Evolutionary conservation across 2,329 filamentous ascomycete genomes (phyloP), one percentile per base, ranked within the genome.

Genomic region (Botryotinia globosa): DNA sequence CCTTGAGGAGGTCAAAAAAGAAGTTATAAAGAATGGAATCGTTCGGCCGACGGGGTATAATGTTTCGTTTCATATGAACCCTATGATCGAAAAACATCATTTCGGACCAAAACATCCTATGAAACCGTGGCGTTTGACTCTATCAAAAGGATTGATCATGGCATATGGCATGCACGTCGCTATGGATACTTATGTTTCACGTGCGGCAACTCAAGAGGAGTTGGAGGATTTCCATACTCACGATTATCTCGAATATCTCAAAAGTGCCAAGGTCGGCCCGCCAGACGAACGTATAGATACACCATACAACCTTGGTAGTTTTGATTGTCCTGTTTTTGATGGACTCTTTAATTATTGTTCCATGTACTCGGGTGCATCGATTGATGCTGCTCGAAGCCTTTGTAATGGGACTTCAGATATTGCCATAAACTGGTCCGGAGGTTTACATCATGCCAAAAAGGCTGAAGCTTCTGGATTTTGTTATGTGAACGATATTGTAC

Each of bases 401-500:
- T 92, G 91, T 80, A 92, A 93, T 79, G 87, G 90, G 65, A 92
- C 97, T 83, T 94, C 94, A 44, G 93, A 98, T 80, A 98, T 99
- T 80, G 96, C 96, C 72, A 94, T 99, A 80, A 97, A 97, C 79
- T 99, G 96, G 96, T 96, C 94, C 29, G 96, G 96, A 51, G 96
- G 96, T 18, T 87, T 99, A 44, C 96, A 99, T 82, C 96, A 99
- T 80, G 96, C 96, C 63, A 98, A 98, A 83, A 96, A 95, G 81
- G 89, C 91, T 70, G 94, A 97, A 83, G 95, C 96, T 0, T 95
- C 92, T 22, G 96, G 96, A 0, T 99, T 99, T 83, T 99, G 96
- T 84, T 99, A 99, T 84, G 94, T 98, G 84, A 99, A 99, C 82
- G 96, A 99, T 82, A 98, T 98, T 78, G 96, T 98, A 73, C 88